phyloP scores from a whole-genome alignment of 2,329 filamentous ascomycete species.

The Fusarium sarcochroum region DNA sequence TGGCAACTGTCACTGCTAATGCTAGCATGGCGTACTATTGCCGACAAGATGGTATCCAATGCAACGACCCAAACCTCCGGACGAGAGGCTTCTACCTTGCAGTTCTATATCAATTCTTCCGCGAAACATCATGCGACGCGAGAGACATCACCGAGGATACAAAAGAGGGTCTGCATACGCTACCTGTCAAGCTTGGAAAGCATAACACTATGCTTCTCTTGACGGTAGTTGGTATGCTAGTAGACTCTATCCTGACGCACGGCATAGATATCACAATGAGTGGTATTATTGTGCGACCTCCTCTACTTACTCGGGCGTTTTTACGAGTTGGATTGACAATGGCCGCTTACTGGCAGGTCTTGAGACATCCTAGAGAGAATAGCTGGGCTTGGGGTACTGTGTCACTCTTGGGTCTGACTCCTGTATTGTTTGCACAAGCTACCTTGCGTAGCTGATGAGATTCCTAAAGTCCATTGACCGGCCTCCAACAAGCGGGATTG shows the following conservation, averaged over 20 bases:
- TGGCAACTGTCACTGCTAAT: slow-evolving; percentile 22
- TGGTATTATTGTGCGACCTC: not conserved
- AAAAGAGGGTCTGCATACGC: slow-evolving; percentile 17
- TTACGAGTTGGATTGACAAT: slow-evolving; percentile 19
- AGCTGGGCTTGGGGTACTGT: slow-evolving; percentile 24
- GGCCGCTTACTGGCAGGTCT: slow-evolving; percentile 18
- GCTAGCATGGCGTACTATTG: slow-evolving; percentile 25
- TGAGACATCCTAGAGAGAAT: slow-evolving; percentile 19
- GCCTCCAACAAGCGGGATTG: too few species aligned
- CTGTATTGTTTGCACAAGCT: slow-evolving; percentile 23
- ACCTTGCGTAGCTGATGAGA: not conserved
- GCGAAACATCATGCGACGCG: slow-evolving; percentile 26
- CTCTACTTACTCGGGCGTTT: not conserved
- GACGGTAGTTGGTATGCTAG: not conserved
- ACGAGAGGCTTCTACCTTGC: slow-evolving; percentile 20
- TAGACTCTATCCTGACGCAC: slow-evolving; percentile 12
- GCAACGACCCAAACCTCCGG: not conserved
- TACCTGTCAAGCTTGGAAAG: slow-evolving; percentile 28
- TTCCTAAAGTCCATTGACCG: too few species aligned
- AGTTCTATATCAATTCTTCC: slow-evolving; percentile 24
- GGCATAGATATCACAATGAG: not conserved
- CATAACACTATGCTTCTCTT: slow-evolving; percentile 14
- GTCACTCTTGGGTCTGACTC: slow-evolving; percentile 19
- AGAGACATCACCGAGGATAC: slow-evolving; percentile 23
- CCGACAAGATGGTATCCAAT: slow-evolving; percentile 8